Evolutionary conservation across 2,329 filamentous ascomycete genomes (phyloP), one percentile per base, ranked within the genome.

Genomic region (Neospermospora avenae): DNA sequence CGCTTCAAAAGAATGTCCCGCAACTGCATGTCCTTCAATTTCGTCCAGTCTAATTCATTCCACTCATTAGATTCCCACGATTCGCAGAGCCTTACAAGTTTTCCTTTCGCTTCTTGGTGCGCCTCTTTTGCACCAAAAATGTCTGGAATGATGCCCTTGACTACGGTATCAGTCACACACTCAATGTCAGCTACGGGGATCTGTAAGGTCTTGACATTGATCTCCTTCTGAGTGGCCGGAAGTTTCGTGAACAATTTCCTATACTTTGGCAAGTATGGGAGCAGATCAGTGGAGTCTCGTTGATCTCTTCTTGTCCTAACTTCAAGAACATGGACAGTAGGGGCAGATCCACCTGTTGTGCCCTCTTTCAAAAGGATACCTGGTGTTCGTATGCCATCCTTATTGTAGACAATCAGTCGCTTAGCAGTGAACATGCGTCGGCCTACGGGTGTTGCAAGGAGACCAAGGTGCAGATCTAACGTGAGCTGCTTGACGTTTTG

Each of bases 401-500:
- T 84, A 72, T 88, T 90, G 75, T 92, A 96, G 0, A 97, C 88
- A 6, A 98, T 81, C 13, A 99, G 74, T 34, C 92, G 84, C 64
- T 89, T 89, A 1, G 84, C 81, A 20, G 82, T 78, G 69, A 97
- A 93, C 74, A 96, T 86, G 63, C 89, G 85, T 63, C 89, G 86
- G 0, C 93, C 93, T 18, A 93, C 81, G 0, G 91, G 89, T n/a
- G 92, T 91, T n/a, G 80, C 81, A 31, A 96, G 75, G 35, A 96
- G 78, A 6, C 85, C 85, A 41, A 88, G 79, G 74, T 97, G 91
- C 2, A 98, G 79, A 56, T 96, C 89, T 18, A 83, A 80, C 0
- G 92, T 96, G n/a, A 95, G 77, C 61, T 85, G 83, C 70, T 89
- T 88, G 72, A 87, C 96, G 63, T 90, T 85, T 74, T 96, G 87